Conservation (phyloP, 1,139 yeast species). For the Casaregolazyma lundiana region DNA sequence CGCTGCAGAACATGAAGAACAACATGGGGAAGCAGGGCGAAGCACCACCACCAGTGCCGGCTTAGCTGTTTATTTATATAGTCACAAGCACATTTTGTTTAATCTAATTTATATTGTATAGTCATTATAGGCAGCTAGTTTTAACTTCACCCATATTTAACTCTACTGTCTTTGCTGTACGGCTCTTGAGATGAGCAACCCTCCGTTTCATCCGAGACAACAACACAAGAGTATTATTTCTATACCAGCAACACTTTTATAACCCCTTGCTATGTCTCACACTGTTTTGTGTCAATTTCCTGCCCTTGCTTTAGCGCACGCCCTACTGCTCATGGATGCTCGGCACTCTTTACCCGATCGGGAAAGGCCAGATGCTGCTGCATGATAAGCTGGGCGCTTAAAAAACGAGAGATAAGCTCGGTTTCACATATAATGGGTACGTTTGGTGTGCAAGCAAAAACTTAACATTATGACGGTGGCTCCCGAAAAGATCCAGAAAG, state of each 20-base stretch:
- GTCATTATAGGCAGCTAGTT: too few species aligned
- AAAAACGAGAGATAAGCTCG: too few species aligned
- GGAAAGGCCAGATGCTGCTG: not conserved
- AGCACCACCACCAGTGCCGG: not conserved
- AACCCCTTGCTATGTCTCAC: not conserved
- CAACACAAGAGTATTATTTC: not conserved
- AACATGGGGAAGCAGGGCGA: conserved; percentile 13
- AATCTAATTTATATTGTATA: too few species aligned
- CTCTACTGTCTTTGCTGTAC: too few species aligned
- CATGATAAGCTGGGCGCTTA: conserved; percentile 1
- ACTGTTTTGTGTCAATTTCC: not conserved
- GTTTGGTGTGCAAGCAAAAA: too few species aligned
- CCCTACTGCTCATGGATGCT: too few species aligned
- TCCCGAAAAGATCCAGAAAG: not conserved
- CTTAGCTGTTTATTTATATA: not conserved
- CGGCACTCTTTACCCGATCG: not conserved
- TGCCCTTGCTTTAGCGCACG: too few species aligned
- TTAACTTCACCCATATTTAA: not conserved
- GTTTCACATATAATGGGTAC: too few species aligned
- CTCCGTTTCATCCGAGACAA: not conserved
- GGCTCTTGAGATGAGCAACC: too few species aligned
- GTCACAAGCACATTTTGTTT: not conserved
- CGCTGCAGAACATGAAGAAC: conserved; percentile 34
- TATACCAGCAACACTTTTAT: too few species aligned
- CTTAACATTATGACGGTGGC: not conserved